Evolutionary conservation across 495 filamentous ascomycete genomes (phyloP).

Genomic region (Penicillium cinerascens): DNA sequence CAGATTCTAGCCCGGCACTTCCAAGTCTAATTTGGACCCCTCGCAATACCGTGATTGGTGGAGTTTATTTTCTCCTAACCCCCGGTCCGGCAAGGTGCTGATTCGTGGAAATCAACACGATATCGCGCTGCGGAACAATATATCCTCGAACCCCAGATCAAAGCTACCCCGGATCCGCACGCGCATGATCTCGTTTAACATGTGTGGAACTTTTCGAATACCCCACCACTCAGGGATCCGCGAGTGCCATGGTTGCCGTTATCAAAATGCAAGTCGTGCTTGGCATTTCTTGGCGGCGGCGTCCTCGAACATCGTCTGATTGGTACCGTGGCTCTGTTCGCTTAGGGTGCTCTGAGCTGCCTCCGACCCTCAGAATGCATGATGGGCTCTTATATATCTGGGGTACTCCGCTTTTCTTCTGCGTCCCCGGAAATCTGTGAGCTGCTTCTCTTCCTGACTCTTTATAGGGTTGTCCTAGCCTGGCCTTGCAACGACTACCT

Average conservation of each 20-base stretch:
- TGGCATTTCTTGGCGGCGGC: conserved; percentile 20
- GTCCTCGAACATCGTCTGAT: conserved; percentile 10
- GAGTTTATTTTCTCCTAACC: conserved; percentile 24
- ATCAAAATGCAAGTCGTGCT: conserved; percentile 20
- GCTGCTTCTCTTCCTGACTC: background rate
- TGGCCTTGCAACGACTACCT: background rate
- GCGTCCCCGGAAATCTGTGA: conserved; percentile 1
- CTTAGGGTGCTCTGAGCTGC: conserved; percentile 10
- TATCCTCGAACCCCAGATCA: conserved; percentile 41
- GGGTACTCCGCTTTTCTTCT: conserved; percentile 6
- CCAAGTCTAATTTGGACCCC: background rate
- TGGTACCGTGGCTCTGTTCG: conserved; percentile 11
- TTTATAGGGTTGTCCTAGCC: background rate
- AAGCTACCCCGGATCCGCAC: conserved; percentile 19
- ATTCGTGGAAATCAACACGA: conserved; percentile 37
- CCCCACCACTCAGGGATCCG: conserved; percentile 34
- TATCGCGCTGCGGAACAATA: conserved; percentile 24
- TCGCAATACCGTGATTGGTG: conserved; percentile 29
- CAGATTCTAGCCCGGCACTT: too few relatives aligned
- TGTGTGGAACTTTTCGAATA: conserved; percentile 15
- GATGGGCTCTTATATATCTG: conserved; percentile 19
- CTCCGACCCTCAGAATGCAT: background rate
- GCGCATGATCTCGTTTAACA: conserved; percentile 1
- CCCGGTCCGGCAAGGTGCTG: conserved; percentile 7
- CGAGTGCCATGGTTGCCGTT: conserved; percentile 9